Evolutionary conservation across 495 filamentous ascomycete genomes (phyloP), one percentile per base, ranked within the genome.

Genomic region (Stereocaulon alpinum): DNA sequence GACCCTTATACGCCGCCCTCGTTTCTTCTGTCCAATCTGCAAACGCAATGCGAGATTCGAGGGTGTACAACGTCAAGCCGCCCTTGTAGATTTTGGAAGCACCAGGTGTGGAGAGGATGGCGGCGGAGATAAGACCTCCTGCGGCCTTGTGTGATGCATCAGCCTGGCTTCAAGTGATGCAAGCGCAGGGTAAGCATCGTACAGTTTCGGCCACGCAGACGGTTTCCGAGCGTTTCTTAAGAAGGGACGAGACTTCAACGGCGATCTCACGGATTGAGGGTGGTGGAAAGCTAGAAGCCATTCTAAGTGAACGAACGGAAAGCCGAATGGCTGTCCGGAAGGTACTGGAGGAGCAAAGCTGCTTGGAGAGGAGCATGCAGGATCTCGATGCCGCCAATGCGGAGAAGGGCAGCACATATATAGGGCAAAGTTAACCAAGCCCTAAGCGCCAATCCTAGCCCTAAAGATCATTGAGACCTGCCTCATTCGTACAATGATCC

Each of bases 191-290:
- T 51, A 34, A 40, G 12, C 24, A 22, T 27, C 73, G 41, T 71
- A 80, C 82, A 7, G 82, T 85, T 66, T 85, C 82, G 34, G 80
- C 80, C 10, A 85, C 76, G 55, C 76, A 79, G 49, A 83, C 71
- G 22, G 72, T 81, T 66, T 82, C 76, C 41, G 76, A 74, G 41
- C 73, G 72, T 29, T 74, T 68, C 57, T 77, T 80, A 29, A 85
- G 70, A 32, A 83, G 72, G 12, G 67, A 62, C 14, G 73, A 71
- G 44, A 85, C 72, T 69, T 82, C 76, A 22, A 69, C 61, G 15
- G 76, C 70, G 40, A 84, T 72, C 4, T 68, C 68, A 27, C 69
- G 71, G n/a, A 85, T 66, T n/a, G 70, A 66, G 9, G 68, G 61
- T 0, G 82, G 80, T 17, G 79, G 80, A 64, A 83, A 68, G 18